A percentile compares a stretch with the other conserved stretches of the same genome.
Conservation (phyloP, 441 rosid species). For the Raphanus hybrid region DNA sequence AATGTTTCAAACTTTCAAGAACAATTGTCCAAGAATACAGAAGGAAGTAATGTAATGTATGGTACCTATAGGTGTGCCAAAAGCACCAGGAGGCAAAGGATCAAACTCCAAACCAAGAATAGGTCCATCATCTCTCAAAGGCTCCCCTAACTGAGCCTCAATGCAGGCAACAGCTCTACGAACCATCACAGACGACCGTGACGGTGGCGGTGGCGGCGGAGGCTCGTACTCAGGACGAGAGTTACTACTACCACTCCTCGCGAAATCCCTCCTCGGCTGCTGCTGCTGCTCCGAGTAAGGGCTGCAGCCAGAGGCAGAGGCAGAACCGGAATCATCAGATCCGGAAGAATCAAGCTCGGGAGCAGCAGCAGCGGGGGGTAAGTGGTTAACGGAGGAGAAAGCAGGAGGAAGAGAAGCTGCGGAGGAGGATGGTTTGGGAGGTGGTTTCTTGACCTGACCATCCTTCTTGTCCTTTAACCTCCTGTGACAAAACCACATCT, state of each 20-base stretch:
- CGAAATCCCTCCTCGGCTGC: conserved; percentile 50
- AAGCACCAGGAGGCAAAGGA: conserved; percentile 96
- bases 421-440: not conserved
- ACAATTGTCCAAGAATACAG: no score
- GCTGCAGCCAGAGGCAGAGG: conserved; percentile 70
- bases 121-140: conserved; percentile 97
- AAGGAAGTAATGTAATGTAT: conserved; percentile 10
- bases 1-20: no score
- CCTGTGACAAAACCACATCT: conserved; percentile 99
- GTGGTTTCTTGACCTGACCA: conserved; percentile 55
- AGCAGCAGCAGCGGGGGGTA: conserved; percentile 50
- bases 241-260: conserved; percentile 43
- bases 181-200: conserved; percentile 69
- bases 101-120: conserved; percentile 97
- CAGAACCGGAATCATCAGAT: conserved; percentile 62
- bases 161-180: conserved; percentile 86
- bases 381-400: conserved; percentile 41
- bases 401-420: conserved; percentile 10
- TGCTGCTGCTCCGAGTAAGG: conserved; percentile 50
- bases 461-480: conserved; percentile 90
- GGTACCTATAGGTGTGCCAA: conserved; percentile 76
- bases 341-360: conserved; percentile 65
- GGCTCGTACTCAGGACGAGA: conserved; percentile 54
- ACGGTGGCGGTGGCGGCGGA: not conserved
- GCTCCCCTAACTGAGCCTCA: conserved; percentile 95